Evolutionary conservation across 306 rosid species (phyloP).

Genomic region (Chamaecrista fasciculata): DNA sequence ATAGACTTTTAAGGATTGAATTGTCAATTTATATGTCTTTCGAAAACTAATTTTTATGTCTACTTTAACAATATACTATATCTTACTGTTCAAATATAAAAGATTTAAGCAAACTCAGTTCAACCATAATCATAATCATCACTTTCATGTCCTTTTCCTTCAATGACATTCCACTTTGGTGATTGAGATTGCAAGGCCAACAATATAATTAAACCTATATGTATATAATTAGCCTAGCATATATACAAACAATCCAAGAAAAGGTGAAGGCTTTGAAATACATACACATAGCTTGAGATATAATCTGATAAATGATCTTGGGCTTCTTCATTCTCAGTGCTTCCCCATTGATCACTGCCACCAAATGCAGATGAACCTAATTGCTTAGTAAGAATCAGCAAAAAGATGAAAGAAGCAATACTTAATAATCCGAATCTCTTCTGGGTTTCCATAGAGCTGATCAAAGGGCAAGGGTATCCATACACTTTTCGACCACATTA

Average conservation of each 20-base stretch:
- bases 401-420: constrained; percentile 34
- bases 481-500: constrained; percentile 32
- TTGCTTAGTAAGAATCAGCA: constrained; percentile 30
- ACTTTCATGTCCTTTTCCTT: no score
- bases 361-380: constrained; percentile 32
- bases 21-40: no score
- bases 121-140: no score
- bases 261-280: neutral
- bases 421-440: constrained; percentile 18
- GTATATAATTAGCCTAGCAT: no score
- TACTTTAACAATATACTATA: no score
- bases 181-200: no score
- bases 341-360: constrained; percentile 42
- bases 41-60: no score
- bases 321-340: constrained; percentile 35
- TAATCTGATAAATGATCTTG: constrained; percentile 32
- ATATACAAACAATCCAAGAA: neutral
- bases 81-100: no score
- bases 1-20: no score
- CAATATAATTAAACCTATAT: no score
- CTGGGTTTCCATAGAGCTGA: constrained; percentile 46
- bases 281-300: constrained; percentile 44
- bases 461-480: constrained; percentile 28
- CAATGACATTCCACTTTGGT: no score
- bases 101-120: no score